These are phyloP conservation scores for Anthostomella pinea DNA, from an alignment of 2,329 filamentous ascomycete genomes.

Conservation along the genomic window DNA sequence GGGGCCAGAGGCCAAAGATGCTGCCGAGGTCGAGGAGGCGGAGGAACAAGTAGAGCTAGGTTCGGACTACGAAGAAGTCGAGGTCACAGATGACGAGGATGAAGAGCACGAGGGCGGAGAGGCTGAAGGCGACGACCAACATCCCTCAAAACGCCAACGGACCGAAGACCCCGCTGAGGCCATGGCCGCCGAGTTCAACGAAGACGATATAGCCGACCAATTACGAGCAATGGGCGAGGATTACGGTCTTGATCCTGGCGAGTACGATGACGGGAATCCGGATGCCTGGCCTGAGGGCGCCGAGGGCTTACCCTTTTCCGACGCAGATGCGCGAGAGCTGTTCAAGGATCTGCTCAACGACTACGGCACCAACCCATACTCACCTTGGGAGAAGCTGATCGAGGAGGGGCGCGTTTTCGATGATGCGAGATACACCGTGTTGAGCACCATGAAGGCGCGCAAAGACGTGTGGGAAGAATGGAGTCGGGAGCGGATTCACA, in stretches of 20 bases:
- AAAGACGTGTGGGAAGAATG: slow-evolving; percentile 83
- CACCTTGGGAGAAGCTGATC: slow-evolving; percentile 85
- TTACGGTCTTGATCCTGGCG: slow-evolving; percentile 74
- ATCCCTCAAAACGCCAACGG: slow-evolving; percentile 47
- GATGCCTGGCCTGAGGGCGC: slow-evolving; percentile 67
- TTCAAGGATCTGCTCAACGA: slow-evolving; percentile 89
- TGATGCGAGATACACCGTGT: slow-evolving; percentile 80
- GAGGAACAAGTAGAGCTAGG: slow-evolving; percentile 50
- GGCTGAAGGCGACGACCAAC: slow-evolving; percentile 45
- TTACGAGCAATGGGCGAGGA: slow-evolving; percentile 84
- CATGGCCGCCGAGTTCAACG: slow-evolving; percentile 74
- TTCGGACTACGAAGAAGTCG: slow-evolving; percentile 74
- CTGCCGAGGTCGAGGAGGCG: slow-evolving; percentile 39
- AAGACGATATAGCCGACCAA: slow-evolving; percentile 92
- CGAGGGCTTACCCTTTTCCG: slow-evolving; percentile 67
- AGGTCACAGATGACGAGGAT: slow-evolving; percentile 61
- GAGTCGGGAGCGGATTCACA: slow-evolving; percentile 72
- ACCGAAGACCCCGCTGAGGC: slow-evolving; percentile 40
- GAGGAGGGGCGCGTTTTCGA: slow-evolving; percentile 79
- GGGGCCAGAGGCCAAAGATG: slow-evolving; percentile 18
- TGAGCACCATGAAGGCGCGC: slow-evolving; percentile 76
- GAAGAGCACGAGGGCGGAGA: slow-evolving; percentile 50
- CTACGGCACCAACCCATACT: slow-evolving; percentile 78
- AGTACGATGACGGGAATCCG: slow-evolving; percentile 66
- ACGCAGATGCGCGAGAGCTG: slow-evolving; percentile 71